Evolutionary conservation across 2,329 filamentous ascomycete species (phyloP).

Genomic region (Aspergillus neotritici): DNA sequence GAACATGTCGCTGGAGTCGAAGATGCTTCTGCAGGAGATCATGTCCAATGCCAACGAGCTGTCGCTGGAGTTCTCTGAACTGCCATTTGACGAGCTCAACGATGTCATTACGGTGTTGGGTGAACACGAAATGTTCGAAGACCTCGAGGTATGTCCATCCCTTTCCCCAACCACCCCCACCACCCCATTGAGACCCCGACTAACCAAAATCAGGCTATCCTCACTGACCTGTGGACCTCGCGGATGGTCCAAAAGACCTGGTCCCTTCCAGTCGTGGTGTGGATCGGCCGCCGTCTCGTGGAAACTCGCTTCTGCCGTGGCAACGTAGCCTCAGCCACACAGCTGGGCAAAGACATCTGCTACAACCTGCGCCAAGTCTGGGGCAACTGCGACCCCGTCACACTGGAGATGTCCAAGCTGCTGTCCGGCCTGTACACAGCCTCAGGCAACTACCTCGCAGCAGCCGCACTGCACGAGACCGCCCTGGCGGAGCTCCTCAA

Average conservation of each 20-base stretch:
- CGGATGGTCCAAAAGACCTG: slow-evolving; percentile 43
- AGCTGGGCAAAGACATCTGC: slow-evolving; percentile 50
- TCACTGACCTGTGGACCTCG: slow-evolving; percentile 44
- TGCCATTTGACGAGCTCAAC: slow-evolving; percentile 33
- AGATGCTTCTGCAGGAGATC: slow-evolving; percentile 30
- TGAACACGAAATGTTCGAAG: slow-evolving; percentile 34
- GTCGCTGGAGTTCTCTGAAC: slow-evolving; percentile 30
- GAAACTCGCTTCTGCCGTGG: slow-evolving; percentile 49
- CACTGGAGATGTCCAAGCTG: slow-evolving; percentile 47
- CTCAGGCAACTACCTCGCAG: slow-evolving; percentile 26
- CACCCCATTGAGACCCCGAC: background rate
- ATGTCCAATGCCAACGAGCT: slow-evolving; percentile 25
- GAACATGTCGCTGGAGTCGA: slow-evolving; percentile 29
- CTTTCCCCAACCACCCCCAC: background rate
- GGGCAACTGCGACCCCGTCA: slow-evolving; percentile 44
- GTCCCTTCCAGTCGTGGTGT: slow-evolving; percentile 44
- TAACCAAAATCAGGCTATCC: slow-evolving; percentile 23
- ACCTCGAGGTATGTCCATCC: slow-evolving; percentile 26
- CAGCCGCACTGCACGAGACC: slow-evolving; percentile 27
- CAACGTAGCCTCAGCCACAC: slow-evolving; percentile 39
- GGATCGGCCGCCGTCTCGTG: slow-evolving; percentile 50
- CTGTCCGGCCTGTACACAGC: slow-evolving; percentile 48
- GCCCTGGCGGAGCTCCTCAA: slow-evolving; percentile 25
- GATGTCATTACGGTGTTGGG: slow-evolving; percentile 34
- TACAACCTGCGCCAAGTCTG: slow-evolving; percentile 53